Conservation (phyloP, 78 protist genomes). For the Dictyostelium discoideum region DNA sequence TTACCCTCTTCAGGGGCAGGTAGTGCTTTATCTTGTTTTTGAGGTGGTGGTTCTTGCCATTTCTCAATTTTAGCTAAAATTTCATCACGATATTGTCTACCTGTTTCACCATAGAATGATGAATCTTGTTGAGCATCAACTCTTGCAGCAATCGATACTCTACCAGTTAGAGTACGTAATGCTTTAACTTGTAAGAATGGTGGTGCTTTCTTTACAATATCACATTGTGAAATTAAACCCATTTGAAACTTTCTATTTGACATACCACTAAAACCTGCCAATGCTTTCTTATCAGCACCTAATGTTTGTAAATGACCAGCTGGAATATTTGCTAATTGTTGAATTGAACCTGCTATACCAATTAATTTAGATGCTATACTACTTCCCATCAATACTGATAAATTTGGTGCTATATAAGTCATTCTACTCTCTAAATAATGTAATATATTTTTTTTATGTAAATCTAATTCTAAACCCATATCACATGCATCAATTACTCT, state of each 20-base stretch:
- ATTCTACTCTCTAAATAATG: conserved; percentile 90
- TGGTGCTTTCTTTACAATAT: conserved; percentile 74
- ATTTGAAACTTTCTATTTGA: conserved; percentile 60
- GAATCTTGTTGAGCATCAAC: conserved; percentile 66
- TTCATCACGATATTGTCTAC: conserved; percentile 62
- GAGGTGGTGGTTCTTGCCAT: conserved; percentile 89
- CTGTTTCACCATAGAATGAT: conserved; percentile 67
- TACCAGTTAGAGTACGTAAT: conserved; percentile 66
- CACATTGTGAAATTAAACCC: conserved; percentile 83
- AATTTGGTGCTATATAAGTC: conserved; percentile 91
- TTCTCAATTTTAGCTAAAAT: conserved; percentile 80
- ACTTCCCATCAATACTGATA: conserved; percentile 83
- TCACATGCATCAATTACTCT: conserved; percentile 76
- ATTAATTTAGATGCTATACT: conserved; percentile 88
- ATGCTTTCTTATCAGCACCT: conserved; percentile 68
- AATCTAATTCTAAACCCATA: conserved; percentile 75
- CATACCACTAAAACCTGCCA: conserved; percentile 83
- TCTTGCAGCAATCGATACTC: conserved; percentile 66
- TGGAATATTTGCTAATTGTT: conserved; percentile 83
- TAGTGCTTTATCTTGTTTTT: conserved; percentile 73
- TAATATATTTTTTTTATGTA: conserved; percentile 29
- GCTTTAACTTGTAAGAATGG: conserved; percentile 36
- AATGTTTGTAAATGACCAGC: conserved; percentile 84
- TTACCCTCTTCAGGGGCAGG: conserved; percentile 82
- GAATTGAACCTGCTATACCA: conserved; percentile 90